Evolutionary conservation across 805 yeast genomes (phyloP).

Genomic region (Huiozyma sinensis): DNA sequence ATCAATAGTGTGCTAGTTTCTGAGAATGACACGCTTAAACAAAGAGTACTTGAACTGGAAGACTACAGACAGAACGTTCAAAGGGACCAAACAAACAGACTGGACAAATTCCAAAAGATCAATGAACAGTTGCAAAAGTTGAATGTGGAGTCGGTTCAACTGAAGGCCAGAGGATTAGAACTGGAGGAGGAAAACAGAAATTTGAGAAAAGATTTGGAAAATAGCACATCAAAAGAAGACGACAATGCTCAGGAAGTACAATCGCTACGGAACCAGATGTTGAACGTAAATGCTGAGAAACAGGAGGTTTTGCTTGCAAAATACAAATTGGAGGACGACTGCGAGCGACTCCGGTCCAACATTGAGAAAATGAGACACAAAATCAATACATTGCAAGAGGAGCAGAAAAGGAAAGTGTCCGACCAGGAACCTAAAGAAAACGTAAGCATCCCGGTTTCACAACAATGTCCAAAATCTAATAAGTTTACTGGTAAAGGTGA

Average conservation of each 20-base stretch:
- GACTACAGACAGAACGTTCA: constrained; percentile 10
- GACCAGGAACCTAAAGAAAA: too few relatives aligned
- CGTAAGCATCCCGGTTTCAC: too few relatives aligned
- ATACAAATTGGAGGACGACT: constrained; percentile 17
- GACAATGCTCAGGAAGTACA: constrained; percentile 13
- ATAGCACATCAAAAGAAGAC: constrained; percentile 9
- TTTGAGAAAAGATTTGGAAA: constrained; percentile 12
- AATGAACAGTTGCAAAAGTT: constrained; percentile 25
- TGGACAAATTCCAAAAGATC: constrained; percentile 12
- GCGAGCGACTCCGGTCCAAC: constrained; percentile 12
- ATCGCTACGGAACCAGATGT: constrained; percentile 12
- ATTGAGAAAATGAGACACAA: constrained; percentile 10
- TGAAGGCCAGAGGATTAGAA: constrained; percentile 22
- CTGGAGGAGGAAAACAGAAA: constrained; percentile 21
- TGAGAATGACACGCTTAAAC: constrained; percentile 21
- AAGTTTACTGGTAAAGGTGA: too few relatives aligned
- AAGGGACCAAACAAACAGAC: constrained; percentile 9
- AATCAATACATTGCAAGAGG: constrained; percentile 1
- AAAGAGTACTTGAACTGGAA: constrained; percentile 13
- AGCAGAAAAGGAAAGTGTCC: neutral
- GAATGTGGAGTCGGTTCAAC: constrained; percentile 21
- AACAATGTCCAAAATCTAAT: too few relatives aligned
- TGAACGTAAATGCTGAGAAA: constrained; percentile 12
- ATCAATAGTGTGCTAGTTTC: constrained; percentile 23
- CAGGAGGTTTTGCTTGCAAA: constrained; percentile 16